phyloP scores from a whole-genome alignment of 257 asterid species.

The Thymus mandschuricus region DNA sequence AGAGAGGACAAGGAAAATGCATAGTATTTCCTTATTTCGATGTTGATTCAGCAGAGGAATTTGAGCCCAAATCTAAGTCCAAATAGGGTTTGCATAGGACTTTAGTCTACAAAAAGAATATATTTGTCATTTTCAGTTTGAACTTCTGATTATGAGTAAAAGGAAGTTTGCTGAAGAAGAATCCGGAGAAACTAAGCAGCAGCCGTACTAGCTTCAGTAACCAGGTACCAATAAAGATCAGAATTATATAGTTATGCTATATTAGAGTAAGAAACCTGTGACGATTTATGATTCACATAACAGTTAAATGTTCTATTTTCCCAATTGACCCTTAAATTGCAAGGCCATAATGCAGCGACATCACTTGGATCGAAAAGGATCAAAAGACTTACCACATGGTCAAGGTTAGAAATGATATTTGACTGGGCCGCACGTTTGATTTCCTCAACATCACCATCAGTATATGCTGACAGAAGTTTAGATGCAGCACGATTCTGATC shows the following conservation, averaged over 20 bases:
- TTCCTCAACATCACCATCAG: constrained; percentile 88
- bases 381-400: constrained; percentile 60
- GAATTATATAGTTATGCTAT: neutral
- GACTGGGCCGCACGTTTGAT: constrained; percentile 89
- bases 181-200: neutral
- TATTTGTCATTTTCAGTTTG: neutral
- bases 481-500: constrained; percentile 93
- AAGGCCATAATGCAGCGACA: neutral
- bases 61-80: too few species aligned
- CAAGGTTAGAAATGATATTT: constrained; percentile 78
- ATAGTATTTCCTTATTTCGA: neutral
- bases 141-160: neutral
- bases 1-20: neutral
- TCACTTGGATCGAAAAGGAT: constrained; percentile 10
- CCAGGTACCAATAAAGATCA: neutral
- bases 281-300: neutral
- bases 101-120: neutral
- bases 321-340: neutral
- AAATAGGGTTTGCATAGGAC: neutral
- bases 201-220: neutral
- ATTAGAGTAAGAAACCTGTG: neutral
- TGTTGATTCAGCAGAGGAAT: neutral
- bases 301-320: neutral
- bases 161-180: neutral
- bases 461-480: constrained; percentile 79